Conservation (phyloP, 306 rosid species). For the Abrus precatorius region DNA sequence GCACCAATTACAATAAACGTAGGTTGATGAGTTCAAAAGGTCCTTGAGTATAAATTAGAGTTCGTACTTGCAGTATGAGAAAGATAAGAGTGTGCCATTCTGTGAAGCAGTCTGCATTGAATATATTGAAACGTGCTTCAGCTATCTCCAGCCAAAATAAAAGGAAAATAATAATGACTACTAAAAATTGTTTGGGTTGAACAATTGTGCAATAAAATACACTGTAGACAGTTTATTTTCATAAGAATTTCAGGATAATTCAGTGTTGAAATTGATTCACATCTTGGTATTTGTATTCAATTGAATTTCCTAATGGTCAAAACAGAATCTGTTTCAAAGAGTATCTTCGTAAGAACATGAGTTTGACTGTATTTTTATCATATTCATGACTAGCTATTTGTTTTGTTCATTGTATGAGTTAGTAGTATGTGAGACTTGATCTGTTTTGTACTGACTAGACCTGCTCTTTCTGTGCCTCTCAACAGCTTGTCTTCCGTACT, state of each 20-base stretch:
- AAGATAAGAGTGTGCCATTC: conserved; percentile 18
- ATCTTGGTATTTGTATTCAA: conserved; percentile 16
- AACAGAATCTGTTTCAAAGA: conserved; percentile 18
- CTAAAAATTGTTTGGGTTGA: neutral
- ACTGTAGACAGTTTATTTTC: conserved; percentile 28
- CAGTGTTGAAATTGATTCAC: conserved; percentile 35
- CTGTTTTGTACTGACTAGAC: conserved; percentile 42
- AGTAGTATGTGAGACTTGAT: conserved; percentile 35
- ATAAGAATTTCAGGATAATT: conserved; percentile 6
- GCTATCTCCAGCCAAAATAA: conserved; percentile 13
- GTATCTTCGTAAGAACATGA: conserved; percentile 1
- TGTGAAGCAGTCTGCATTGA: conserved; percentile 19
- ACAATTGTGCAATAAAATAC: conserved; percentile 10
- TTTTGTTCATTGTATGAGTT: conserved; percentile 19
- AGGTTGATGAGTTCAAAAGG: conserved; percentile 9
- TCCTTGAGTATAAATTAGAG: neutral
- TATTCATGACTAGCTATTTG: conserved; percentile 1
- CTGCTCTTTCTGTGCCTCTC: conserved; percentile 45
- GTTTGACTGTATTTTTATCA: conserved; percentile 24
- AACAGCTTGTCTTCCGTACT: conserved; percentile 95
- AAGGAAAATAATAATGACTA: conserved; percentile 20
- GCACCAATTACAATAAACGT: neutral
- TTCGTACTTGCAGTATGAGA: conserved; percentile 4
- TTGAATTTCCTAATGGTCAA: conserved; percentile 17
- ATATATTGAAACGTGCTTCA: conserved; percentile 5